Conservation (phyloP, 2,329 filamentous ascomycete genomes). For the Nannizziopsis barbatae region DNA sequence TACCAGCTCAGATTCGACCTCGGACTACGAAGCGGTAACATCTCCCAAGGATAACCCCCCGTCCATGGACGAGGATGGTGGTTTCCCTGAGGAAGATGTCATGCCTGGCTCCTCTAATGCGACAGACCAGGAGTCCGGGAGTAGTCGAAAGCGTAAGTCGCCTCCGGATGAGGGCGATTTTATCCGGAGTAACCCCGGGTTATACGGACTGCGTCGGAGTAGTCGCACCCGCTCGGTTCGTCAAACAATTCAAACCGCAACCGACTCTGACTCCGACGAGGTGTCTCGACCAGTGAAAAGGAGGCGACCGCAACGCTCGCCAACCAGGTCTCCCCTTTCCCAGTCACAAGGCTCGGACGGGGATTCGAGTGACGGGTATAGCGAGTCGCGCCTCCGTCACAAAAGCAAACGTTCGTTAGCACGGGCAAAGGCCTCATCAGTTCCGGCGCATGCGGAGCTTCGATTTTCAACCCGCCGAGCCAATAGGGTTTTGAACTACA, state of each 20-base stretch:
- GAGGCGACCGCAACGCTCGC: constrained; percentile 42
- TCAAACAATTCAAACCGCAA: constrained; percentile 52
- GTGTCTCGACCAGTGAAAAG: constrained; percentile 40
- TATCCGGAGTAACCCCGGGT: constrained; percentile 81
- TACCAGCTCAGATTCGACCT: constrained; percentile 37
- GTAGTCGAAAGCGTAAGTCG: constrained; percentile 62
- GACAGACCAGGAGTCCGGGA: constrained; percentile 59
- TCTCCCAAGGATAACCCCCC: constrained; percentile 43
- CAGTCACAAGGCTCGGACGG: constrained; percentile 52
- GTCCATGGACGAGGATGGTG: constrained; percentile 43
- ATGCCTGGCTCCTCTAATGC: constrained; percentile 49
- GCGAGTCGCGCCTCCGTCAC: constrained; percentile 56
- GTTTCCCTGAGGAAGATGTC: constrained; percentile 62
- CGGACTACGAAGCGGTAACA: constrained; percentile 35
- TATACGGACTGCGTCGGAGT: constrained; percentile 89
- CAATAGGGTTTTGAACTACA: constrained; percentile 60
- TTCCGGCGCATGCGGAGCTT: constrained; percentile 63
- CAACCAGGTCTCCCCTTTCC: constrained; percentile 36
- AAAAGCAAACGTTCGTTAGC: constrained; percentile 67
- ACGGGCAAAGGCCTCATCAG: constrained; percentile 52
- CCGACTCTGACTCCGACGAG: constrained; percentile 61
- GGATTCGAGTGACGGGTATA: constrained; percentile 61
- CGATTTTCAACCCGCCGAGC: constrained; percentile 84
- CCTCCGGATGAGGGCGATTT: constrained; percentile 64
- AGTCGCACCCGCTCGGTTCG: constrained; percentile 54